Evolutionary conservation across 1,284 basidiomycete species (phyloP), one percentile per base, ranked within the genome.

Genomic region (Cutaneotrichosporon dermatis): DNA sequence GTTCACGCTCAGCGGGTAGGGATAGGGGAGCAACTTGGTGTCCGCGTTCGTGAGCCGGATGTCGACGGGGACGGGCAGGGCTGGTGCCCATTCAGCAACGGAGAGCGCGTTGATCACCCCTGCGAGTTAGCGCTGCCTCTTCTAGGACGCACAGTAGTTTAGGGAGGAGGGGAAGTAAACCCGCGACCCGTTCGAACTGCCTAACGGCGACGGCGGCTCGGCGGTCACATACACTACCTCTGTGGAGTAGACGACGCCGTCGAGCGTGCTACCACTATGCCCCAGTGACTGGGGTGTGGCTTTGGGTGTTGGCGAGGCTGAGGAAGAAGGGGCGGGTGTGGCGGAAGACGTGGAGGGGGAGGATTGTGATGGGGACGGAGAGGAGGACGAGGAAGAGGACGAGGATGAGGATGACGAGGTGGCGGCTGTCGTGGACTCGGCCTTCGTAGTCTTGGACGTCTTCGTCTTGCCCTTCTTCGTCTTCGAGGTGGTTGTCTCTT

Each of bases 81-180:
- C 42, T n/a, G 59, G 59, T n/a, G 46, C 52, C 59, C 59, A 61
- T 41, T 57, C 51, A 1, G 57, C 33, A 4, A 61, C 25, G 11
- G 42, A 46, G 36, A 44, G 39, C 6, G 37, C 50, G 37, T 51
- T 16, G 15, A 51, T 8, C 5, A 51, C 50, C 50, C 50, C 45
- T 16, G 54, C 6, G 1, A 34, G 51, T 58, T 16, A 58, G 51
- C 12, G 12, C 37, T 11, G 5, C 6, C 9, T 3, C 25, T 8
- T 35, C 25, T 10, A 8, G 9, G 39, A 48, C 58, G 49, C 42
- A 59, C 58, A 59, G 49, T 55, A 55, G 35, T 42, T 42, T 2
- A 6, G 3, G 25, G 53, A 7, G 6, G 25, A 15, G 5, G 58
- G 58, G 12, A 59, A 55, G 37, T 39, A 46, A 25, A 59, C 50